Percentiles rank a stretch among this genome's conserved stretches.
Evolutionary conservation across 768 basidiomycete species (phyloP).

Genomic region (Trametes cubensis): DNA sequence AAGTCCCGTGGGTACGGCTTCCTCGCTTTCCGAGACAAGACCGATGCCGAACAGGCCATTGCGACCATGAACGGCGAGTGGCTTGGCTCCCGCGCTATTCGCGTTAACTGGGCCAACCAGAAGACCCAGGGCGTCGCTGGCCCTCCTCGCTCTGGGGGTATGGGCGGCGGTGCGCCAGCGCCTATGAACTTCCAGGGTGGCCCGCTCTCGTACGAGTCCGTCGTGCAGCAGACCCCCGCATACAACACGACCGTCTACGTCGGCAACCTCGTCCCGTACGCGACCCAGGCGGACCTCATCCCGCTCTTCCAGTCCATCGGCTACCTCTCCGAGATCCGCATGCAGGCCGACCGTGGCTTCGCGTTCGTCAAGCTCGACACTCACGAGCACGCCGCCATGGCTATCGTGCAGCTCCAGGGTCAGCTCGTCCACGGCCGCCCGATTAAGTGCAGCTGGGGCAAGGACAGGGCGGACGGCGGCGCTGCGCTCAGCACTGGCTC

Average conservation of each 20-base stretch:
- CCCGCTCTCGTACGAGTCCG: constrained; percentile 89
- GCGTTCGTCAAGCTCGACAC: constrained; percentile 99
- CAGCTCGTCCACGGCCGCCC: constrained; percentile 97
- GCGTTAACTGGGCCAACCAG: constrained; percentile 99
- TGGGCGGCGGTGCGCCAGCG: constrained; percentile 69
- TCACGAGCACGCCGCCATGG: constrained; percentile 97
- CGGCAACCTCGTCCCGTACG: constrained; percentile 96
- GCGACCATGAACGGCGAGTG: constrained; percentile 99
- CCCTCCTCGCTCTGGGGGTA: constrained; percentile 18
- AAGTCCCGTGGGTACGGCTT: constrained; percentile 98
- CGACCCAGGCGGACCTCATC: constrained; percentile 96
- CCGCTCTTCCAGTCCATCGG: constrained; percentile 98
- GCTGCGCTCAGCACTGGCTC: constrained; percentile 49
- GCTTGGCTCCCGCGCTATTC: constrained; percentile 96
- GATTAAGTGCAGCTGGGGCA: constrained; percentile 99
- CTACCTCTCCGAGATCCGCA: constrained; percentile 97
- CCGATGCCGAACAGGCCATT: constrained; percentile 99
- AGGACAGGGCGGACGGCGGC: constrained; percentile 82
- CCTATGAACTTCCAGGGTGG: constrained; percentile 91
- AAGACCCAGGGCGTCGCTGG: constrained; percentile 78
- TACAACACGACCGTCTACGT: constrained; percentile 98
- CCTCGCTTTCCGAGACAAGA: constrained; percentile 97
- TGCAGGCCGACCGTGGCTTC: constrained; percentile 99
- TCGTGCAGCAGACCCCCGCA: constrained; percentile 89
- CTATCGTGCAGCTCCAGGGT: constrained; percentile 95